These are phyloP conservation scores for Lactarius psammicola DNA, from an alignment of 768 basidiomycete species.

Conservation along the genomic window DNA sequence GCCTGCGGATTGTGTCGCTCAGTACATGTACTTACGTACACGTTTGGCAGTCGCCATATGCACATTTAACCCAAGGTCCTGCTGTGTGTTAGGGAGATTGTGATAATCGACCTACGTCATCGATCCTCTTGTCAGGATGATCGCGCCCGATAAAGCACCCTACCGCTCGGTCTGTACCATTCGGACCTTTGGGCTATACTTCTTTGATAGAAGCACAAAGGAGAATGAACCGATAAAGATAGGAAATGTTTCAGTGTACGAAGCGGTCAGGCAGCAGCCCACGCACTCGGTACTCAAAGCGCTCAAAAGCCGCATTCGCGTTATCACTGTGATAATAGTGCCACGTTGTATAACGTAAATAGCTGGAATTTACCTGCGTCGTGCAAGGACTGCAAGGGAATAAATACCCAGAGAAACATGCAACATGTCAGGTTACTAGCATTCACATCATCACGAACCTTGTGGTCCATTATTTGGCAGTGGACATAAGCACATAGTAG, in stretches of 20 bases:
- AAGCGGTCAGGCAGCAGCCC: slow-evolving; percentile 4
- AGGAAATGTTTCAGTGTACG: not conserved
- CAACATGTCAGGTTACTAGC: slow-evolving; percentile 16
- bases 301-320: slow-evolving; percentile 1
- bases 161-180: not conserved
- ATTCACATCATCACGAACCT: slow-evolving; percentile 25
- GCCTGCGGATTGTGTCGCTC: not conserved
- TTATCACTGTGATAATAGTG: not conserved
- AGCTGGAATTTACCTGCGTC: not conserved
- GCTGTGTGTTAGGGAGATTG: slow-evolving; percentile 81
- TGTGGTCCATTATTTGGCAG: slow-evolving; percentile 19
- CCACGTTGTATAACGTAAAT: slow-evolving; percentile 1
- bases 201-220: not conserved
- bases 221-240: not conserved
- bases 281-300: slow-evolving; percentile 13
- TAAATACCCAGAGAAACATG: slow-evolving; percentile 3
- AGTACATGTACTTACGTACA: not conserved
- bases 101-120: slow-evolving; percentile 80
- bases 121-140: slow-evolving; percentile 13
- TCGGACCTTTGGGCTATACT: not conserved
- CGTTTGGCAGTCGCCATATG: not conserved
- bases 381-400: not conserved
- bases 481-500: slow-evolving; percentile 22
- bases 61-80: slow-evolving; percentile 53
- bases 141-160: not conserved